Evolutionary conservation across 495 filamentous ascomycete species (phyloP).

Genomic region (Lasiosphaeria hispida): DNA sequence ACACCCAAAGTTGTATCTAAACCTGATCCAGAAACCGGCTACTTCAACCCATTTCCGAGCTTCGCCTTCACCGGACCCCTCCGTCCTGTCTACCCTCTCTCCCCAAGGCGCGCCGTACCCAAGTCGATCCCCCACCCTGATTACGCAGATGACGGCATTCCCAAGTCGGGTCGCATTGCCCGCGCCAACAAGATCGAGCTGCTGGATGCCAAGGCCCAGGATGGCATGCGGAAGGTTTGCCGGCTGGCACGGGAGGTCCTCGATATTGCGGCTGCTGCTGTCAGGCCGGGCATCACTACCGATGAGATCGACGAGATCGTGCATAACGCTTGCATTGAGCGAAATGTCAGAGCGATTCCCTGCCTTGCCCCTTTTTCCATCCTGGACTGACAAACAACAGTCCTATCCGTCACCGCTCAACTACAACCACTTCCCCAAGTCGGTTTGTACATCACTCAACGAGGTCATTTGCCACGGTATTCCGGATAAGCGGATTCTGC

Average conservation of each 20-base stretch:
- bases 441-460: constrained; percentile 91
- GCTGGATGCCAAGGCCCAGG: constrained; percentile 71
- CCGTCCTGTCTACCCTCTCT: constrained; percentile 88
- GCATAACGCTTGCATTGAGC: constrained; percentile 91
- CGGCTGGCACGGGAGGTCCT: constrained; percentile 85
- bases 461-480: constrained; percentile 97
- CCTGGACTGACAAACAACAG: constrained; percentile 47
- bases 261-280: constrained; percentile 79
- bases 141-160: constrained; percentile 79
- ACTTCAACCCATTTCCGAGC: constrained; percentile 85
- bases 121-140: constrained; percentile 78
- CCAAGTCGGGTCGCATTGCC: constrained; percentile 68
- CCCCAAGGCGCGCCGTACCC: constrained; percentile 69
- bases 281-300: constrained; percentile 87
- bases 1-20: constrained; percentile 77
- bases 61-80: constrained; percentile 78
- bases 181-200: constrained; percentile 76
- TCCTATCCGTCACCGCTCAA: constrained; percentile 96
- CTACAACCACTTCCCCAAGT: constrained; percentile 96
- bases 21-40: constrained; percentile 83
- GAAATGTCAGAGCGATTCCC: constrained; percentile 60
- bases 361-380: not conserved
- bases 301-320: constrained; percentile 96
- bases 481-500: constrained; percentile 71
- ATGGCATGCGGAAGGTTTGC: constrained; percentile 91